Evolutionary conservation across 2,329 filamentous ascomycete genomes (phyloP).

Genomic region (Fusarium penzigii): DNA sequence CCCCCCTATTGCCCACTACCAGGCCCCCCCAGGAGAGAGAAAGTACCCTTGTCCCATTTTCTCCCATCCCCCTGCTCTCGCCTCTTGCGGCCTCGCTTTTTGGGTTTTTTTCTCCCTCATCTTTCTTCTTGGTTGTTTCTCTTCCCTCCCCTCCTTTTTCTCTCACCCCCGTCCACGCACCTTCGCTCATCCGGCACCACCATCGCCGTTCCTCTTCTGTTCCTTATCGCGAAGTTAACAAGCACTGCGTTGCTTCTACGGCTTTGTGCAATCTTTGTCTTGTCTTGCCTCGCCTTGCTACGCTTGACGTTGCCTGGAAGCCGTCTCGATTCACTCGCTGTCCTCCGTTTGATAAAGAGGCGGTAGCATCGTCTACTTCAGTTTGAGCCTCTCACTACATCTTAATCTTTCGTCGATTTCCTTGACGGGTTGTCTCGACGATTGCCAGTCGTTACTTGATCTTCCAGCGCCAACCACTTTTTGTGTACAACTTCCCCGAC

Average conservation of each 20-base stretch:
- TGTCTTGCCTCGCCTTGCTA: slow-evolving; percentile 14
- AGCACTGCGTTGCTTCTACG: slow-evolving; percentile 21
- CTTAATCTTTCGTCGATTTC: slow-evolving; percentile 30
- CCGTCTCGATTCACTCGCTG: slow-evolving; percentile 16
- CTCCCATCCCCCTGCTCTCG: slow-evolving; percentile 31
- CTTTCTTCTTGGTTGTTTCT: slow-evolving; percentile 29
- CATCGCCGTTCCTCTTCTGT: slow-evolving; percentile 23
- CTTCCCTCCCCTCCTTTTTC: slow-evolving; percentile 23
- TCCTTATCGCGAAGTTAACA: slow-evolving; percentile 20
- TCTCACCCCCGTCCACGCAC: slow-evolving; percentile 29
- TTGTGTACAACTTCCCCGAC: slow-evolving; percentile 18
- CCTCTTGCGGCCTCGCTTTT: slow-evolving; percentile 28
- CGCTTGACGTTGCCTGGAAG: slow-evolving; percentile 22
- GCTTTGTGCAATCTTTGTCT: slow-evolving; percentile 17
- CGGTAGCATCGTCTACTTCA: slow-evolving; percentile 17
- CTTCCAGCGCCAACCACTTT: slow-evolving; percentile 18
- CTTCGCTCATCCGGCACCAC: slow-evolving; percentile 28
- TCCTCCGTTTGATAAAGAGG: slow-evolving; percentile 26
- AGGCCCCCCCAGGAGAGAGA: slow-evolving; percentile 25
- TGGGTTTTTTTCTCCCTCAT: slow-evolving; percentile 26
- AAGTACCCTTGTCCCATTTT: slow-evolving; percentile 27
- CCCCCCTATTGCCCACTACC: slow-evolving; percentile 30
- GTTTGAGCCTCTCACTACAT: slow-evolving; percentile 20
- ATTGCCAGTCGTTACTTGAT: slow-evolving; percentile 33
- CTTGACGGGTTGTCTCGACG: slow-evolving; percentile 28